phyloP scores from a whole-genome alignment of 2,329 filamentous ascomycete species.

The Fusarium buharicum region DNA sequence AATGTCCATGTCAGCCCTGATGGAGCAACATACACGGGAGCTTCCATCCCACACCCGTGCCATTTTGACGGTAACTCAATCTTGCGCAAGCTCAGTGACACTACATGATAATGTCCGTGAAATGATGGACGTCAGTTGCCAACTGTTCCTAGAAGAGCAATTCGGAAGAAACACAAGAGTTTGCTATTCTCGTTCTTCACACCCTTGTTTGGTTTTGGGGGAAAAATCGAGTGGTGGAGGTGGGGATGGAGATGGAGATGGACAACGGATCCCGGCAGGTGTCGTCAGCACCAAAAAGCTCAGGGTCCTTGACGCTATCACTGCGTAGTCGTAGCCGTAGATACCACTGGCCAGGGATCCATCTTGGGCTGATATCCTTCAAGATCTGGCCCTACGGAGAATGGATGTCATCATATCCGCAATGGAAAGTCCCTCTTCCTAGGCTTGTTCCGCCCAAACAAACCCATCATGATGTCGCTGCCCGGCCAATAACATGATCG shows the following conservation, averaged over 20 bases:
- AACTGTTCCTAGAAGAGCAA: background rate
- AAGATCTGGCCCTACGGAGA: background rate
- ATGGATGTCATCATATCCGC: conserved; percentile 20
- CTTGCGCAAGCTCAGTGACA: conserved; percentile 3
- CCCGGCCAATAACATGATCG: conserved; percentile 38
- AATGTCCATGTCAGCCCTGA: conserved; percentile 19
- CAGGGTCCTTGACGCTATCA: conserved; percentile 25
- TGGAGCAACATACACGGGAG: conserved; percentile 8
- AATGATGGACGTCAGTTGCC: background rate
- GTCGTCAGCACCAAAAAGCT: conserved; percentile 41
- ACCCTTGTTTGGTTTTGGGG: conserved; percentile 20
- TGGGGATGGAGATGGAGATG: conserved; percentile 23
- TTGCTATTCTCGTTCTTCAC: conserved; percentile 12
- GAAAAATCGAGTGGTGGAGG: conserved; percentile 24
- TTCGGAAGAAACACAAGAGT: background rate
- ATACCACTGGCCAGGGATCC: background rate
- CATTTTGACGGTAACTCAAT: conserved; percentile 22
- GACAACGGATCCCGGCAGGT: conserved; percentile 29
- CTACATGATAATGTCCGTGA: background rate
- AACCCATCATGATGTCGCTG: conserved; percentile 14
- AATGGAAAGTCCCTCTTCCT: conserved; percentile 20
- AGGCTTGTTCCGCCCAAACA: conserved; percentile 16
- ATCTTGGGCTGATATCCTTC: background rate
- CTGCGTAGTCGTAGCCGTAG: background rate
- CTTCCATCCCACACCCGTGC: conserved; percentile 14